Conservation (phyloP, 129 eudicot species). For the Tagetes patula region DNA sequence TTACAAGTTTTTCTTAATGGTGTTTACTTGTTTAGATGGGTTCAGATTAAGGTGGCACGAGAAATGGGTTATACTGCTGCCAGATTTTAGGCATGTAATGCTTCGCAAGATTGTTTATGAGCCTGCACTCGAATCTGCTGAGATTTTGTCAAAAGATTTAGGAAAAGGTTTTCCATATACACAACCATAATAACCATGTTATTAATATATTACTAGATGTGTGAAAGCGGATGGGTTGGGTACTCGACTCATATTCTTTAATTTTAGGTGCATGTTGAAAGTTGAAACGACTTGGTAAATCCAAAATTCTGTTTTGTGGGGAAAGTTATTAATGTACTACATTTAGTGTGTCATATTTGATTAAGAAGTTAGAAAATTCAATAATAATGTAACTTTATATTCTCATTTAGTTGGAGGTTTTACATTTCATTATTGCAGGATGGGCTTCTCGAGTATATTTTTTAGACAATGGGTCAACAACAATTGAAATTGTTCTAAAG, state of each 20-base stretch:
- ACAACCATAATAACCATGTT: neutral
- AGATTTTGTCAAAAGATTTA: conserved; percentile 84
- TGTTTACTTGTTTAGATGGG: conserved; percentile 66
- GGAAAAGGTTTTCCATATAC: conserved; percentile 67
- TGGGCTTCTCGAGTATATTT: conserved; percentile 92
- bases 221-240: no score
- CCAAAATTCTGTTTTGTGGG: neutral
- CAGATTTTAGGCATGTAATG: conserved; percentile 97
- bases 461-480: conserved; percentile 97
- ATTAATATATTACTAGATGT: neutral
- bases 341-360: neutral
- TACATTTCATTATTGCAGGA: conserved; percentile 38
- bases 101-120: conserved; percentile 96
- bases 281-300: neutral
- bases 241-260: no score
- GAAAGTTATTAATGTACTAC: neutral
- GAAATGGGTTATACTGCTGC: conserved; percentile 97
- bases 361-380: neutral
- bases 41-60: conserved; percentile 94
- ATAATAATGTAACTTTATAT: neutral
- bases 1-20: conserved; percentile 38
- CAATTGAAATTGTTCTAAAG: conserved; percentile 91
- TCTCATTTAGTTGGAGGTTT: neutral
- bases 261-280: no score
- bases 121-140: conserved; percentile 85